phyloP scores from a whole-genome alignment of 148 eudicot species.

The Chenopodium berlandieri region DNA sequence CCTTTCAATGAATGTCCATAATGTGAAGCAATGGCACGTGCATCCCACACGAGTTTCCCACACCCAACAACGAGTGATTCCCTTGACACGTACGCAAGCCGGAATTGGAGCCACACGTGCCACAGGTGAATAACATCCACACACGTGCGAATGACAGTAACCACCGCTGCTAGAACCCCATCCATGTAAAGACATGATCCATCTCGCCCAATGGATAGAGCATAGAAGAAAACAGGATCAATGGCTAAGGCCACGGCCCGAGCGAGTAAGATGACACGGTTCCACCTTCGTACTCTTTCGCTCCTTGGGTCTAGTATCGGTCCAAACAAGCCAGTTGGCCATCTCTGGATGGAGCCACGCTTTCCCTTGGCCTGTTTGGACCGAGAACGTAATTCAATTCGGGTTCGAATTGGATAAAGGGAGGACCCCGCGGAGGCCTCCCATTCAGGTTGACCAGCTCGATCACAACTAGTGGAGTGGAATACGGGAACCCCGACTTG shows the following conservation, averaged over 20 bases:
- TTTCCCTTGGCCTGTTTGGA: not conserved
- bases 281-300: constrained; percentile 66
- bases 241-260: constrained; percentile 80
- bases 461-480: constrained; percentile 93
- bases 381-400: constrained; percentile 6
- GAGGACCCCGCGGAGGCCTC: constrained; percentile 88
- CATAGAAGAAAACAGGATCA: constrained; percentile 88
- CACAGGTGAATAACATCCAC: constrained; percentile 67
- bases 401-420: constrained; percentile 47
- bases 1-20: constrained; percentile 65
- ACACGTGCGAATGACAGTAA: constrained; percentile 56
- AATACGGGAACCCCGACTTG: constrained; percentile 82
- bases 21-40: constrained; percentile 68
- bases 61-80: constrained; percentile 95
- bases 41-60: constrained; percentile 97
- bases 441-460: constrained; percentile 78
- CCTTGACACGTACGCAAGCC: constrained; percentile 85
- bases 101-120: constrained; percentile 87
- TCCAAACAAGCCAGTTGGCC: constrained; percentile 30
- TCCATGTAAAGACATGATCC: constrained; percentile 87
- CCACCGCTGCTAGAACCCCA: constrained; percentile 55
- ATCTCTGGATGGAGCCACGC: not conserved
- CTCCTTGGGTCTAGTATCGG: constrained; percentile 70
- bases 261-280: constrained; percentile 60
- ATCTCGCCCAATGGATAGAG: constrained; percentile 59